A percentile compares a stretch with the other conserved stretches of the same genome.
These are phyloP conservation scores for Pouteria campechiana DNA, from an alignment of 179 eudicot species.

Conservation along the genomic window DNA sequence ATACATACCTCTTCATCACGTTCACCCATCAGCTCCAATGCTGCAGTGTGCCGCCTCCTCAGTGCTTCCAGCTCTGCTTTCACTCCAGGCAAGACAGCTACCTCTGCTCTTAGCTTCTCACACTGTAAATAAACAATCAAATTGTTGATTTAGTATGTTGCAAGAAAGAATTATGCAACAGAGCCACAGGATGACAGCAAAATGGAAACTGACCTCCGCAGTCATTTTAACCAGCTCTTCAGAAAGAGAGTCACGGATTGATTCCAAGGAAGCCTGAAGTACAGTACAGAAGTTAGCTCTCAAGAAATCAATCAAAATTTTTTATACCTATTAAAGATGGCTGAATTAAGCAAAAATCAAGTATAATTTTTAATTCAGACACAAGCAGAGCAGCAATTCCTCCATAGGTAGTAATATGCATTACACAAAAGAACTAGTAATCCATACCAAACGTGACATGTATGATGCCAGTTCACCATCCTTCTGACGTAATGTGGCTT, in stretches of 20 bases:
- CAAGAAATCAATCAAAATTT: too few species aligned
- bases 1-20: slow-evolving; percentile 93
- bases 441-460: slow-evolving; percentile 80
- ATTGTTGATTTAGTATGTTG: neutral
- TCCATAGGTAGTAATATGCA: too few species aligned
- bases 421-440: too few species aligned
- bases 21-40: slow-evolving; percentile 99
- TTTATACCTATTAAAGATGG: too few species aligned
- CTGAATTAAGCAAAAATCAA: too few species aligned
- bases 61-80: slow-evolving; percentile 90
- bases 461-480: slow-evolving; percentile 97
- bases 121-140: slow-evolving; percentile 37
- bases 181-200: neutral
- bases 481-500: slow-evolving; percentile 87
- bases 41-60: slow-evolving; percentile 86
- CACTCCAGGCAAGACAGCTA: slow-evolving; percentile 64
- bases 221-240: slow-evolving; percentile 97
- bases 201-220: slow-evolving; percentile 35
- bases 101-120: slow-evolving; percentile 74
- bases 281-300: too few species aligned
- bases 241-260: slow-evolving; percentile 89
- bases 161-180: neutral
- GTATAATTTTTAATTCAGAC: too few species aligned
- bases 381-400: too few species aligned
- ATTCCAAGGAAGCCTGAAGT: slow-evolving; percentile 77